Evolutionary conservation across 2,329 filamentous ascomycete genomes (phyloP), one percentile per base, ranked within the genome.

Genomic region (Colletotrichum tamarilloi): DNA sequence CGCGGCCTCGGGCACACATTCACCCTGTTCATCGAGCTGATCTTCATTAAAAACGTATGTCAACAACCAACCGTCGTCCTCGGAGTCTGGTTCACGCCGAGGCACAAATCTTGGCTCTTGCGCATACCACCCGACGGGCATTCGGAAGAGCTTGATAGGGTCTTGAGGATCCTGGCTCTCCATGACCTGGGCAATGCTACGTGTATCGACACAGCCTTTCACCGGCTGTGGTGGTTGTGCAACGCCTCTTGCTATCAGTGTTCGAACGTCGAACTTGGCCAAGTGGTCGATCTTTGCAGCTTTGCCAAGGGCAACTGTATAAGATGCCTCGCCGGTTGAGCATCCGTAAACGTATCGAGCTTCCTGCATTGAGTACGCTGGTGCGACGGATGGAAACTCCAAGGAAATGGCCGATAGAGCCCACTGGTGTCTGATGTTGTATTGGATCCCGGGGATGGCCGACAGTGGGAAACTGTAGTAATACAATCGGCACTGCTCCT

Each of bases 21-120:
- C 81, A 0, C 87, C 89, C 0, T 81, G 68, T 1, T 81, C 78
- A n/a, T 90, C 85, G 0, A 93, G 82, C 77, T 94, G 91, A 1
- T 85, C 84, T 76, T 94, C 92, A 74, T 94, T 90, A 74, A 94
- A 94, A 1, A 92, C 91, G 75, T 93, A 94, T 58, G 90, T 91
- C 5, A 94, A 82, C 0, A 94, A 82, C 81, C 87, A 94, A 0
- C 92, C 92, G 75, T 92, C 90, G 76, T 94, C 92, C 78, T 94
- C 92, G 0, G 76, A 78, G 0, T 57, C 71, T 0, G 82, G 80
- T 12, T 80, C 76, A 1, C 75, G 57, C 1, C 87, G 81, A 4
- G 91, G 83, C 5, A 94, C 87, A 73, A 94, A 94, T 1, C 90
- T 87, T 1, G 91, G 88, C 79, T 94, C 92, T 77, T 94, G 92